Conservation (phyloP, 2,329 filamentous ascomycete species). For the Cytospora paraplurivora region DNA sequence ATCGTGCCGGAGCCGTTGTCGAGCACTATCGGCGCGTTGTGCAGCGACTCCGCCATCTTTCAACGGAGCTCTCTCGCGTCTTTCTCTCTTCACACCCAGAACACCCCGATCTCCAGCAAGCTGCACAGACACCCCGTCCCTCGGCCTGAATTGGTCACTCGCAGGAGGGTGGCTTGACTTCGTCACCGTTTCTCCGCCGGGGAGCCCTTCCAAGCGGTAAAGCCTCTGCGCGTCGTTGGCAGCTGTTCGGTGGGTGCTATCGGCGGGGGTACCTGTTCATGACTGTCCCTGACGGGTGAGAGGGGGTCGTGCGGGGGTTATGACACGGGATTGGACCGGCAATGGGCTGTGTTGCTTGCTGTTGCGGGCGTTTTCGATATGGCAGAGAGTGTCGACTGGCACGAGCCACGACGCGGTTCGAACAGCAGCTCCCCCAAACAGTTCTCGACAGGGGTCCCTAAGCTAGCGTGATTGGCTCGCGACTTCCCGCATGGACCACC, state of each 20-base stretch:
- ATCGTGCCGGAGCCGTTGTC: conserved; percentile 99
- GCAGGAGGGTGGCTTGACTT: background rate
- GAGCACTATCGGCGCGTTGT: conserved; percentile 97
- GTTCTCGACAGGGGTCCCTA: background rate
- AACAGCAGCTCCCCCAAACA: background rate
- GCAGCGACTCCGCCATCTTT: conserved; percentile 66
- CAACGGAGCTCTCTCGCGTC: too few species aligned
- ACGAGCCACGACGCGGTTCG: conserved; percentile 1
- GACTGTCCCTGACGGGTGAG: background rate
- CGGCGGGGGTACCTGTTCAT: background rate
- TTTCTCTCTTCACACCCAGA: background rate
- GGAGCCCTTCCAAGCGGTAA: background rate
- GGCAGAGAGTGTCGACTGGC: background rate
- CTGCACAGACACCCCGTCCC: background rate
- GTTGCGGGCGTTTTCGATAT: background rate
- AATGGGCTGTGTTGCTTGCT: background rate
- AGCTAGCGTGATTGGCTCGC: conserved; percentile 3
- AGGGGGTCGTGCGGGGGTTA: background rate
- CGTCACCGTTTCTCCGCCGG: background rate
- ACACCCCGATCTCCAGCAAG: background rate
- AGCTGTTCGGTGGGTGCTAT: background rate
- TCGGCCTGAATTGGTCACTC: background rate
- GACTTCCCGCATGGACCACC: conserved; percentile 1
- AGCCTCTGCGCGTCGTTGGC: background rate
- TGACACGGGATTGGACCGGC: background rate